These are phyloP conservation scores for Grosmannia huntii DNA, from an alignment of 2,329 filamentous ascomycete genomes.

Conservation along the genomic window DNA sequence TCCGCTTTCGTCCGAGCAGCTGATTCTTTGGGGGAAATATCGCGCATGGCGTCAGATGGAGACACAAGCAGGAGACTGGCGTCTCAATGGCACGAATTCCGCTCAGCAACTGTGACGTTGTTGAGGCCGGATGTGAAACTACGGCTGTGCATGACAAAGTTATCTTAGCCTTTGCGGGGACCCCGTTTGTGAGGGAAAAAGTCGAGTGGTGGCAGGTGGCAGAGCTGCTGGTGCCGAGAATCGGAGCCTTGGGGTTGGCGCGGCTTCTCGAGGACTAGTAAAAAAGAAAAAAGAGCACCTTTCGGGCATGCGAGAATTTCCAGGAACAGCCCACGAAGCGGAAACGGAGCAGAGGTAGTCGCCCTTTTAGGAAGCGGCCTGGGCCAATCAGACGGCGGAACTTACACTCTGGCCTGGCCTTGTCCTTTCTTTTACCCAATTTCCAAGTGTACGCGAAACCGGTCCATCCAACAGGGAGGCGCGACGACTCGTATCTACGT, in stretches of 20 bases:
- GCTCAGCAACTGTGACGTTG: not conserved
- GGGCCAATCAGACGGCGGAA: not conserved
- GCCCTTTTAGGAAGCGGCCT: not conserved
- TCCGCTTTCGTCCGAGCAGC: not conserved
- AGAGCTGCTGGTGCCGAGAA: not conserved
- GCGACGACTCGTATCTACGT: not conserved
- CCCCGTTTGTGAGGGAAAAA: not conserved
- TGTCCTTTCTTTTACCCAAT: constrained; percentile 2
- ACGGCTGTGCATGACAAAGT: not conserved
- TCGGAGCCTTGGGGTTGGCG: not conserved
- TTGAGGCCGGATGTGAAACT: not conserved
- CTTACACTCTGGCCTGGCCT: not conserved
- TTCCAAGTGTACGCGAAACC: not conserved
- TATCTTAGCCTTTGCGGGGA: not conserved
- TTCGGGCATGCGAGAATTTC: not conserved
- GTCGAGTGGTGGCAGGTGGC: no score
- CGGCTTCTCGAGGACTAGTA: not conserved
- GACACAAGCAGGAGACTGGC: not conserved
- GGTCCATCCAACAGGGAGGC: not conserved
- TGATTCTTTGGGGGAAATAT: not conserved
- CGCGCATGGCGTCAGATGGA: not conserved
- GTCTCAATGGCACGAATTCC: not conserved
- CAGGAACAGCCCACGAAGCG: constrained; percentile 1
- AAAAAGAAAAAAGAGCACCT: not conserved
- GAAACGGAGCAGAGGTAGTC: not conserved